Percentiles rank a stretch among this genome's conserved stretches.
phyloP scores from a whole-genome alignment of 768 basidiomycete genomes.

The Phanerochaete carnosa region DNA sequence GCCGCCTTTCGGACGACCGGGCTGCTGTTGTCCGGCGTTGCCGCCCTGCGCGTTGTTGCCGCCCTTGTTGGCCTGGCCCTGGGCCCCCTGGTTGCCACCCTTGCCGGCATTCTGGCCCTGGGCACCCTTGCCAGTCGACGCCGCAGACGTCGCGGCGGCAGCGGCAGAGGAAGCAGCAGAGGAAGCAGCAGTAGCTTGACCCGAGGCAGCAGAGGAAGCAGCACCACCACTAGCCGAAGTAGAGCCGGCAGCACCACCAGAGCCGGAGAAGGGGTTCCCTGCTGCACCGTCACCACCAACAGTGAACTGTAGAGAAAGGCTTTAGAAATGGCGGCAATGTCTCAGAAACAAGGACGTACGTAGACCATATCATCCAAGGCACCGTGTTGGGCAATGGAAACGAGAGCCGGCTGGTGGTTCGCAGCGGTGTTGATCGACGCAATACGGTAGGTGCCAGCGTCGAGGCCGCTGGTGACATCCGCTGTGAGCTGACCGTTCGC shows the following conservation, averaged over 20 bases:
- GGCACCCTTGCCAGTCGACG: neutral
- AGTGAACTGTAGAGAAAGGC: slow-evolving; percentile 2
- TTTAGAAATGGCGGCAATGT: neutral
- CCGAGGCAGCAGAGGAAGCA: slow-evolving; percentile 2
- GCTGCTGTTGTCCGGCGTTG: neutral
- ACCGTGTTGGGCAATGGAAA: slow-evolving; percentile 36
- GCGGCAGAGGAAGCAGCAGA: slow-evolving; percentile 2
- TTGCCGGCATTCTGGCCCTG: neutral
- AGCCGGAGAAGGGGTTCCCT: slow-evolving; percentile 17
- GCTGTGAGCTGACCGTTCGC: slow-evolving; percentile 43
- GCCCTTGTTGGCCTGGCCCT: slow-evolving; percentile 10
- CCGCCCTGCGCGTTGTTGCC: slow-evolving; percentile 2
- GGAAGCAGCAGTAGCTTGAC: neutral
- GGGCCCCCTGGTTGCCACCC: slow-evolving; percentile 4
- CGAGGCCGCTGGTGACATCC: slow-evolving; percentile 50
- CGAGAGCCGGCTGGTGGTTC: slow-evolving; percentile 38
- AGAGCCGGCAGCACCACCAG: neutral
- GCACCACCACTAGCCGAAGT: slow-evolving; percentile 5
- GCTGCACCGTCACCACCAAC: slow-evolving; percentile 1
- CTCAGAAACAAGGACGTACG: slow-evolving; percentile 8
- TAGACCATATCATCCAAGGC: slow-evolving; percentile 34
- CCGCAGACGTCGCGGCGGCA: neutral
- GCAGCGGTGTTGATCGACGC: slow-evolving; percentile 39
- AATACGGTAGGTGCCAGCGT: slow-evolving; percentile 48
- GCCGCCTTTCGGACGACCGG: neutral